phyloP scores from a whole-genome alignment of 2,329 filamentous ascomycete genomes.

The Pseudophaeomoniella oleicola region DNA sequence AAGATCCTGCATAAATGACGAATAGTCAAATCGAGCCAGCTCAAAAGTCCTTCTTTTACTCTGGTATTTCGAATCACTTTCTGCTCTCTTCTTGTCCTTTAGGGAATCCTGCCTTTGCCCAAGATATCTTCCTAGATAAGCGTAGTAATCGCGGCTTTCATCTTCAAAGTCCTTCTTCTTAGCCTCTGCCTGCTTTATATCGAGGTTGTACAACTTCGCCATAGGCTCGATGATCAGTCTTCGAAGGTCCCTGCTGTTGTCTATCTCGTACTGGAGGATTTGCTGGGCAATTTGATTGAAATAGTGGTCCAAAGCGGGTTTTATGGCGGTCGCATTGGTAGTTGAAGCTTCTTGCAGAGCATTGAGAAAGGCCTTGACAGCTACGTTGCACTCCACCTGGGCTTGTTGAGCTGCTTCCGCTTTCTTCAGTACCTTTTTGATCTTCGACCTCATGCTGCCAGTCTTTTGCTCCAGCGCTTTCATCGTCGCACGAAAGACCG shows the following conservation, averaged over 20 bases:
- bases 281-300: slow-evolving; percentile 93
- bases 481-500: slow-evolving; percentile 90
- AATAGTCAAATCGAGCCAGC: slow-evolving; percentile 95
- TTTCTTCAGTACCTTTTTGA: slow-evolving; percentile 90
- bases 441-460: slow-evolving; percentile 78
- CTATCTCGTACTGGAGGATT: slow-evolving; percentile 72
- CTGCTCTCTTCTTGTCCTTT: slow-evolving; percentile 91
- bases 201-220: slow-evolving; percentile 77
- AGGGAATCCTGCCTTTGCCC: slow-evolving; percentile 89
- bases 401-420: slow-evolving; percentile 78
- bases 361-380: slow-evolving; percentile 68
- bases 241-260: slow-evolving; percentile 72
- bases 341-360: slow-evolving; percentile 74
- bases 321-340: slow-evolving; percentile 91
- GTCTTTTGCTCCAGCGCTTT: slow-evolving; percentile 95
- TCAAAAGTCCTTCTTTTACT: slow-evolving; percentile 88
- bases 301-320: slow-evolving; percentile 92
- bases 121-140: slow-evolving; percentile 88
- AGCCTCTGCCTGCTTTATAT: slow-evolving; percentile 93
- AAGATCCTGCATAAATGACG: slow-evolving; percentile 97
- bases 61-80: slow-evolving; percentile 94
- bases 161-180: slow-evolving; percentile 98
- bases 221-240: slow-evolving; percentile 92
- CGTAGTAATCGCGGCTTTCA: slow-evolving; percentile 96
- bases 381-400: slow-evolving; percentile 73